A percentile compares a stretch with the other conserved stretches of the same genome.
phyloP scores from a whole-genome alignment of 2,329 filamentous ascomycete genomes.

The Stemphylium vesicarium region DNA sequence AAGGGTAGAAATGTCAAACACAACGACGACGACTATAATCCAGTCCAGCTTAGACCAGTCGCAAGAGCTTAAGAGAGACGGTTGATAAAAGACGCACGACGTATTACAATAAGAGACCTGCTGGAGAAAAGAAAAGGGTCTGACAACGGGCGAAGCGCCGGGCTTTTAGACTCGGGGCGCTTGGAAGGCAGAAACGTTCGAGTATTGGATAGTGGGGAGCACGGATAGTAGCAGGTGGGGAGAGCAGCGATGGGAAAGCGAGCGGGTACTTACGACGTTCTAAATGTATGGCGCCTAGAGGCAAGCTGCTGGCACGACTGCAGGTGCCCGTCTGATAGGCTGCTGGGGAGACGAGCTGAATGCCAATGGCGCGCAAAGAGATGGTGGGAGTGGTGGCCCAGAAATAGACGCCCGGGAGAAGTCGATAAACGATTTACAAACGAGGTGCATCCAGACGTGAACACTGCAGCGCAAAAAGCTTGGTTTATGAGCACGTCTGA shows the following conservation, averaged over 20 bases:
- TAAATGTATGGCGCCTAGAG: conserved; percentile 48
- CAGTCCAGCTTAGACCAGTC: conserved; percentile 50
- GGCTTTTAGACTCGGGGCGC: conserved; percentile 51
- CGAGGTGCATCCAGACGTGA: conserved; percentile 40
- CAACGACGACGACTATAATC: conserved; percentile 44
- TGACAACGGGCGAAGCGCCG: conserved; percentile 46
- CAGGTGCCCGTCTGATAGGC: conserved; percentile 44
- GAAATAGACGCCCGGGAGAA: conserved; percentile 52
- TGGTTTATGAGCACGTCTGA: conserved; percentile 36
- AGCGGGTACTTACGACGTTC: conserved; percentile 50
- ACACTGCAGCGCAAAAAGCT: conserved; percentile 32
- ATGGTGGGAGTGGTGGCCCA: conserved; percentile 40
- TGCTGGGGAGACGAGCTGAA: conserved; percentile 36
- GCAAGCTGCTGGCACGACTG: conserved; percentile 39
- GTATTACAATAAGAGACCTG: conserved; percentile 53
- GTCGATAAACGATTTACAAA: conserved; percentile 41
- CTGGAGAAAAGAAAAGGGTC: conserved; percentile 46
- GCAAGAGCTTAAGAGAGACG: conserved; percentile 32
- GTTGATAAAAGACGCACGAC: conserved; percentile 41
- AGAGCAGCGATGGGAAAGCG: conserved; percentile 42
- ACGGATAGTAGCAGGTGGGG: conserved; percentile 40
- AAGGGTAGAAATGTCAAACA: conserved; percentile 35
- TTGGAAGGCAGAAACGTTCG: conserved; percentile 35
- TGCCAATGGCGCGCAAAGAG: conserved; percentile 39
- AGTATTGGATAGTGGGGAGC: conserved; percentile 40